Percentiles rank a stretch among this genome's conserved stretches.
These are phyloP conservation scores for Catharanthus roseus DNA, from an alignment of 257 asterid genomes.

Conservation along the genomic window DNA sequence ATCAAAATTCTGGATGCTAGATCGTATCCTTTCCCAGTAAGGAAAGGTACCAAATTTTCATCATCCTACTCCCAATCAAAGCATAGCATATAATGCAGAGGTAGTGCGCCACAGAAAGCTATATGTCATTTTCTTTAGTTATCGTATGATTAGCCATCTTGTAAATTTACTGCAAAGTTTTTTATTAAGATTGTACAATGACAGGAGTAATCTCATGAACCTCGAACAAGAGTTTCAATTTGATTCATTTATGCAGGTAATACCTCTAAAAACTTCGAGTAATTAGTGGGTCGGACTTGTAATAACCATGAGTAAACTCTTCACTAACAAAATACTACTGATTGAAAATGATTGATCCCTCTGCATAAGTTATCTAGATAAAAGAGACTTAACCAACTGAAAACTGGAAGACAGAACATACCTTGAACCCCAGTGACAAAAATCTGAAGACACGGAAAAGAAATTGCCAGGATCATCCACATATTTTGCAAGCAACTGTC, in stretches of 20 bases:
- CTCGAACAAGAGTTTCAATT: not conserved
- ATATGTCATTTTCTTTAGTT: not conserved
- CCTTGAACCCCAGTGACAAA: constrained; percentile 99
- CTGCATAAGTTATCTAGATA: not conserved
- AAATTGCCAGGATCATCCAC: constrained; percentile 86
- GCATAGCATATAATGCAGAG: not conserved
- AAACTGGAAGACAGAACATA: constrained; percentile 26
- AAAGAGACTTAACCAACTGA: not conserved
- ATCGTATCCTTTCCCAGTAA: too few species aligned
- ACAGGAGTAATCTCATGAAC: not conserved
- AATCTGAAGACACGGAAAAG: constrained; percentile 94
- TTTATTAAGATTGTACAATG: too few species aligned
- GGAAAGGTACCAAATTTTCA: not conserved
- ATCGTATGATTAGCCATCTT: not conserved
- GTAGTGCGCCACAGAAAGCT: not conserved
- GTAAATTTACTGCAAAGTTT: not conserved
- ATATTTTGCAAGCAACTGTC: constrained; percentile 74
- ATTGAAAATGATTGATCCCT: too few species aligned
- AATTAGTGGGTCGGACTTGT: not conserved
- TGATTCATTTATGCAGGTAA: not conserved
- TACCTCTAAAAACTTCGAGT: not conserved
- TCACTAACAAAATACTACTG: not conserved
- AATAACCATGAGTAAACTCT: not conserved
- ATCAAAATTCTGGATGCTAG: not conserved
- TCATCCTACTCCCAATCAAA: not conserved